A percentile compares a stretch with the other conserved stretches of the same genome.
These are phyloP conservation scores for Hyaloperonospora brassicae DNA, from an alignment of 352 stramenopile species.

Conservation along the genomic window DNA sequence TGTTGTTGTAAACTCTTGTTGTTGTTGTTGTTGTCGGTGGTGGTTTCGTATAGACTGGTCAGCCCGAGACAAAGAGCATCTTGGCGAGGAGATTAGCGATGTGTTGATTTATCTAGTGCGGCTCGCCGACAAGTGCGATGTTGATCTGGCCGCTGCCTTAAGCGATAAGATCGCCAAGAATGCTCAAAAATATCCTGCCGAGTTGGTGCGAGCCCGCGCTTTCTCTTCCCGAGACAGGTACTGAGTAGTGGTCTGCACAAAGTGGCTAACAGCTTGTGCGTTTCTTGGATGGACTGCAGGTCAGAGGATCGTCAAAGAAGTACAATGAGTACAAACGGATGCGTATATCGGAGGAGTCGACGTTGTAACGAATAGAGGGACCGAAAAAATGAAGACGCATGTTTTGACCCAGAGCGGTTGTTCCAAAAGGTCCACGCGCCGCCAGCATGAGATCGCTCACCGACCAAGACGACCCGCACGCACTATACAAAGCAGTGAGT, in stretches of 20 bases:
- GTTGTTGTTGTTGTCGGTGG: slow-evolving; percentile 2
- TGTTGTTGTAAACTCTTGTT: slow-evolving; percentile 1
- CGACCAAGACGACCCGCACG: background rate
- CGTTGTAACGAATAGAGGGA: slow-evolving; percentile 22
- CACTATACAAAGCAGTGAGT: slow-evolving; percentile 21
- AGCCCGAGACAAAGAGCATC: slow-evolving; percentile 77
- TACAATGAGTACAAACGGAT: slow-evolving; percentile 75
- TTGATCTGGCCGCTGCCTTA: slow-evolving; percentile 84
- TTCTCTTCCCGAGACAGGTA: slow-evolving; percentile 1
- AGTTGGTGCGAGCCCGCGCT: slow-evolving; percentile 20
- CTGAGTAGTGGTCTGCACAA: no score
- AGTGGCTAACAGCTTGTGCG: background rate
- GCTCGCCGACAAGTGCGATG: slow-evolving; percentile 87
- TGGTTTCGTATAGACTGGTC: slow-evolving; percentile 75
- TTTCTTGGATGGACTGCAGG: slow-evolving; percentile 19
- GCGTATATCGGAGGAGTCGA: slow-evolving; percentile 40
- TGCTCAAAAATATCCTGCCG: slow-evolving; percentile 71
- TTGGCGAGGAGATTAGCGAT: slow-evolving; percentile 95
- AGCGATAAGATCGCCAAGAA: slow-evolving; percentile 92
- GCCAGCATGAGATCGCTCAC: background rate
- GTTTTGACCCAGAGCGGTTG: slow-evolving; percentile 1
- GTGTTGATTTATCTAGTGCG: slow-evolving; percentile 95
- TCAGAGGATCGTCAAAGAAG: slow-evolving; percentile 65
- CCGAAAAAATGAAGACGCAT: slow-evolving; percentile 1
- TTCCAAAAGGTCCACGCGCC: background rate